Conservation (phyloP, 2,329 filamentous ascomycete genomes). For the Penicillium digitatum region DNA sequence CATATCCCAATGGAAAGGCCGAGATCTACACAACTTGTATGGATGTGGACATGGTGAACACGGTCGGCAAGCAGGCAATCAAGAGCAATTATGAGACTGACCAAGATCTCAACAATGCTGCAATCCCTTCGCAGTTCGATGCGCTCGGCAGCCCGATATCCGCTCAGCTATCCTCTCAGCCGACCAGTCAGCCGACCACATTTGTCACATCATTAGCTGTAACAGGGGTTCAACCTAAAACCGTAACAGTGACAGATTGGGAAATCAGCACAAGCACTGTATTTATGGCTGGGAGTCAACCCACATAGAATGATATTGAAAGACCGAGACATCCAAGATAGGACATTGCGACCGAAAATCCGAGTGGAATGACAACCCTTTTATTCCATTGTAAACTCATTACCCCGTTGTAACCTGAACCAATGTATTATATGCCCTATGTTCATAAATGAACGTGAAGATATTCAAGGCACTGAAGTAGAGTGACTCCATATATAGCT, state of each 20-base stretch:
- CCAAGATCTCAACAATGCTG: slow-evolving; percentile 39
- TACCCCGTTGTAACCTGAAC: not conserved
- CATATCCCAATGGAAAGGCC: slow-evolving; percentile 41
- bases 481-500: not conserved
- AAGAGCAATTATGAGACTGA: slow-evolving; percentile 26
- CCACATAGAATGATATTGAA: not conserved
- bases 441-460: not conserved
- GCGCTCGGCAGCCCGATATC: slow-evolving; percentile 21
- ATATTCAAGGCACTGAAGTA: not conserved
- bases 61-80: slow-evolving; percentile 10
- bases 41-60: slow-evolving; percentile 43
- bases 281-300: slow-evolving; percentile 8
- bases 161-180: not conserved
- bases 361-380: not conserved
- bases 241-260: slow-evolving; percentile 27
- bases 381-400: not conserved
- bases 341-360: not conserved
- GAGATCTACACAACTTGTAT: slow-evolving; percentile 51
- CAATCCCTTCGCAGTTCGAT: slow-evolving; percentile 39
- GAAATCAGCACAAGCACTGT: slow-evolving; percentile 23
- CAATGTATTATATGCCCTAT: not conserved
- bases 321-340: not conserved
- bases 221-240: slow-evolving; percentile 1
- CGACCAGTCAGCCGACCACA: not conserved
- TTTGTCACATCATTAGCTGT: slow-evolving; percentile 4